Evolutionary conservation across 495 filamentous ascomycete genomes (phyloP).

Genomic region (Xylaria nigripes): DNA sequence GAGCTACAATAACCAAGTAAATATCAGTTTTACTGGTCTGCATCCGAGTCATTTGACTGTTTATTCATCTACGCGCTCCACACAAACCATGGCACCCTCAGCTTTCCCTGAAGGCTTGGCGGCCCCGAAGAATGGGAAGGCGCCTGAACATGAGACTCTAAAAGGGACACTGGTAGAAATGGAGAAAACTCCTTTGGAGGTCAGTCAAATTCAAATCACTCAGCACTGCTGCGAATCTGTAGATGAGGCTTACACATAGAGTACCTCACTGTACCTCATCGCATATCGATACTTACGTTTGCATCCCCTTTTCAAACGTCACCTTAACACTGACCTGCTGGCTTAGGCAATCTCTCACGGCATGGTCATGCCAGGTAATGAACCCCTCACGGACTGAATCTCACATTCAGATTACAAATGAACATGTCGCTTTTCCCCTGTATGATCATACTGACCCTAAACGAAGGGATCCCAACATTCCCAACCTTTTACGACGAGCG

Average conservation of each 20-base stretch:
- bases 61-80: neutral
- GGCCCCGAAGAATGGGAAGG: constrained; percentile 9
- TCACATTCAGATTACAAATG: neutral
- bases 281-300: neutral
- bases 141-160: neutral
- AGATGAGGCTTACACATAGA: too few species aligned
- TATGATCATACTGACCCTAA: neutral
- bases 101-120: constrained; percentile 17
- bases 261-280: neutral
- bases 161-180: constrained; percentile 5
- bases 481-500: constrained; percentile 31
- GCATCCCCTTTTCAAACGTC: neutral
- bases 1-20: neutral
- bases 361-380: constrained; percentile 19
- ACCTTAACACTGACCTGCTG: neutral
- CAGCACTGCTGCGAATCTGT: too few species aligned
- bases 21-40: neutral
- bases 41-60: neutral
- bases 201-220: neutral
- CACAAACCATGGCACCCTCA: constrained; percentile 21
- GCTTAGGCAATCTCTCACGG: constrained; percentile 23
- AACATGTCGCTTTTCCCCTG: neutral
- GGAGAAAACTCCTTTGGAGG: constrained; percentile 15
- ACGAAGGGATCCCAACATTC: constrained; percentile 40
- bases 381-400: neutral